Conservation (phyloP, 768 basidiomycete genomes). For the Tricholoma terreum region DNA sequence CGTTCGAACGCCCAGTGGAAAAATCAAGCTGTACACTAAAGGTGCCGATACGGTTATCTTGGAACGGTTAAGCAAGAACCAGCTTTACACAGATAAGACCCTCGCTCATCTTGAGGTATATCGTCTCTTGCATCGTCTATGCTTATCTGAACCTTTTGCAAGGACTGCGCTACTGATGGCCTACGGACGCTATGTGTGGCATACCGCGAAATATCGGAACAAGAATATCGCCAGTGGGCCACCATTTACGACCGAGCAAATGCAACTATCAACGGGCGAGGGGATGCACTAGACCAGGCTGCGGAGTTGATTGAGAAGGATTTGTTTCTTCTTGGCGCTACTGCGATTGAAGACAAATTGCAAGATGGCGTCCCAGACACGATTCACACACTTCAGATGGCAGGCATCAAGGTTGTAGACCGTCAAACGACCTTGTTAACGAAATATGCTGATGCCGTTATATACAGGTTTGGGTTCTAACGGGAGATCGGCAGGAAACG, state of each 20-base stretch:
- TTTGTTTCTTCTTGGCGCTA: constrained; percentile 89
- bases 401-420: constrained; percentile 81
- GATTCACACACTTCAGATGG: constrained; percentile 96
- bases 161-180: constrained; percentile 98
- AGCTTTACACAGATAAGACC: constrained; percentile 83
- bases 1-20: constrained; percentile 81
- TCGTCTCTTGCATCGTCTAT: constrained; percentile 2
- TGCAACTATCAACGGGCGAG: constrained; percentile 91
- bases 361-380: constrained; percentile 99
- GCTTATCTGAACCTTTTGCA: constrained; percentile 3
- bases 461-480: constrained; percentile 88
- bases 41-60: constrained; percentile 98
- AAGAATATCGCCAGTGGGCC: constrained; percentile 90
- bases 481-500: constrained; percentile 97
- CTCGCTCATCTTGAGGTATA: constrained; percentile 83
- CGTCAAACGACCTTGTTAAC: not conserved
- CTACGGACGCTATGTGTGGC: constrained; percentile 96
- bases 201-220: constrained; percentile 86
- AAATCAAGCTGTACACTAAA: constrained; percentile 93
- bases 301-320: constrained; percentile 97
- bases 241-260: constrained; percentile 89
- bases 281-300: constrained; percentile 90
- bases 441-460: constrained; percentile 5
- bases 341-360: constrained; percentile 97
- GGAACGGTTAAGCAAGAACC: constrained; percentile 84